Percentiles rank a stretch among this genome's conserved stretches.
These are phyloP conservation scores for Fusarium odoratissimum DNA, from an alignment of 2,329 filamentous ascomycete species.

Conservation along the genomic window DNA sequence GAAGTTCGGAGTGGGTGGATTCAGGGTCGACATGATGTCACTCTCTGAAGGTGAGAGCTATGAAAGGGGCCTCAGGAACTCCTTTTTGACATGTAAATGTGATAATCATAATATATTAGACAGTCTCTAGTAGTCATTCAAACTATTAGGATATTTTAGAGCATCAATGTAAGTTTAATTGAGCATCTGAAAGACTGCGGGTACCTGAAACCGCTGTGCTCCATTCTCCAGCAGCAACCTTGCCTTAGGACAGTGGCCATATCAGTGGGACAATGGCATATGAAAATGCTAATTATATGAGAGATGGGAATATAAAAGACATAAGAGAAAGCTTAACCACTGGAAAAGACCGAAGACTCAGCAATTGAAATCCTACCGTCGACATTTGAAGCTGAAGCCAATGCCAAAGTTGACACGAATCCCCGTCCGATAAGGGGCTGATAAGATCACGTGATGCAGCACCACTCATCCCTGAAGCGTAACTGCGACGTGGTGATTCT, in stretches of 20 bases:
- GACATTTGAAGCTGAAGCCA: not conserved
- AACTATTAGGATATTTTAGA: not conserved
- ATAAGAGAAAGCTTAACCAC: not conserved
- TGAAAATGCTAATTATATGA: not conserved
- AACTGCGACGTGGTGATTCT: conserved; percentile 56
- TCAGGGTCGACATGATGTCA: conserved; percentile 42
- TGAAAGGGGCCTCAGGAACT: not conserved
- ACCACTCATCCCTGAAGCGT: conserved; percentile 47
- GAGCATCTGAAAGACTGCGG: not conserved
- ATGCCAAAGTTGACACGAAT: conserved; percentile 44
- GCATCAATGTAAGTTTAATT: not conserved
- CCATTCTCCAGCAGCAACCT: conserved; percentile 12
- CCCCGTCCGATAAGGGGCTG: conserved; percentile 43
- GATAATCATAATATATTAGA: accelerated
- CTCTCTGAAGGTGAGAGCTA: conserved; percentile 6
- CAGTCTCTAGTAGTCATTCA: accelerated
- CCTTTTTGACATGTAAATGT: no score
- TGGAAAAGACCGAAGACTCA: not conserved
- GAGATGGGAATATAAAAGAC: not conserved
- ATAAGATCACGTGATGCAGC: conserved; percentile 51
- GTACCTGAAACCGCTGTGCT: conserved; percentile 14
- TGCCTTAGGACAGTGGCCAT: not conserved
- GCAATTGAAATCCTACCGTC: not conserved
- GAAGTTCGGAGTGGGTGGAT: conserved; percentile 27
- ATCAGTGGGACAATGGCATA: not conserved